Evolutionary conservation across 2,329 filamentous ascomycete genomes (phyloP).

Genomic region (Phialocephala subalpina): DNA sequence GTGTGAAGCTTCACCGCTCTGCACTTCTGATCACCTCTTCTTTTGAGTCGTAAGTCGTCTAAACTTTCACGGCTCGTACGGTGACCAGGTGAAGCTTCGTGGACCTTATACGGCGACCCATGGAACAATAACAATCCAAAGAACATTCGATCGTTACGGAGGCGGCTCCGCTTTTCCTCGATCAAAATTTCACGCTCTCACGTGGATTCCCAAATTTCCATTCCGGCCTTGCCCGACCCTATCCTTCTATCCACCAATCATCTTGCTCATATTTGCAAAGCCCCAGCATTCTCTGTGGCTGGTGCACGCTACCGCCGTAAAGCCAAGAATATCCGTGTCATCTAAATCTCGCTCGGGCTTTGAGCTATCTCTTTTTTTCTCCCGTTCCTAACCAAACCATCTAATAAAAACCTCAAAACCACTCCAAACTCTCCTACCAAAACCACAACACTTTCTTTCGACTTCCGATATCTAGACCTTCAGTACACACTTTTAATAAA

Average conservation of each 20-base stretch:
- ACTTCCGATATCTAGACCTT: constrained; percentile 16
- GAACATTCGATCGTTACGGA: constrained; percentile 3
- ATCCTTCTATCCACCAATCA: constrained; percentile 6
- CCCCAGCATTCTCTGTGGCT: constrained; percentile 21
- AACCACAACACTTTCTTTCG: constrained; percentile 16
- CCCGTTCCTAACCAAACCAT: constrained; percentile 20
- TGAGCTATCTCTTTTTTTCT: constrained; percentile 24
- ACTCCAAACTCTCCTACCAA: neutral
- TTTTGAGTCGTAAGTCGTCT: neutral
- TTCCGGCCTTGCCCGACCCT: constrained; percentile 10
- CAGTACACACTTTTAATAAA: constrained; percentile 39
- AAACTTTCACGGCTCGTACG: constrained; percentile 10
- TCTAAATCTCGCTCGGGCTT: constrained; percentile 5
- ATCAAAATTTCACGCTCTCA: neutral
- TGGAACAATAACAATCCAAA: neutral
- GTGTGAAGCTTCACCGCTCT: constrained; percentile 3
- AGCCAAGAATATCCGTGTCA: constrained; percentile 21
- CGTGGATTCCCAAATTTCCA: neutral
- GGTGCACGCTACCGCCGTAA: constrained; percentile 26
- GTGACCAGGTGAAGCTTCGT: constrained; percentile 3
- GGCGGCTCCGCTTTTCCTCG: neutral
- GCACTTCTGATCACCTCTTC: neutral
- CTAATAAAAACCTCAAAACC: constrained; percentile 26
- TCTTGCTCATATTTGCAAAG: neutral
- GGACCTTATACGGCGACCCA: constrained; percentile 14